Evolutionary conservation across 2,329 filamentous ascomycete genomes (phyloP), one percentile per base, ranked within the genome.

Genomic region (Nannizzia gypsea): DNA sequence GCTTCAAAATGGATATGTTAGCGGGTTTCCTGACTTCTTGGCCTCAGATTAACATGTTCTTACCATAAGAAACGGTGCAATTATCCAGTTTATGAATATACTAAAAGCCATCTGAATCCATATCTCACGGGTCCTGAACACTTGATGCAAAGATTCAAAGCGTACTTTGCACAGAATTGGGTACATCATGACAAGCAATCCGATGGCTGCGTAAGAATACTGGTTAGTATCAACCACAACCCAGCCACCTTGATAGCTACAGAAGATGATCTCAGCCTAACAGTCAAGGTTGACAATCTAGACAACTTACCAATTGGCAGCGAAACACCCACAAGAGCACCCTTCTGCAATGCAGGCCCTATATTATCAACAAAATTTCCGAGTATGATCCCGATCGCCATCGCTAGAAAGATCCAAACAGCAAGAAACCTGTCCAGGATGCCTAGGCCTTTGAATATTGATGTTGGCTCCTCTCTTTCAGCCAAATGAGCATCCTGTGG

Each of bases 101-200:
- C 87, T 90, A 66, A 95, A 88, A 0, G 70, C 76, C n/a, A 95
- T 82, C 70, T 95, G 89, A 57, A 83, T 82, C 89, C 88, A 95
- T 1, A 95, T 76, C 0, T 77, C 76, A 2, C 78, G 77, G 2
- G 83, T 77, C 1, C 74, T 71, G 61, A 93, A 80, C 3, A 89
- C 76, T 2, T 81, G 74, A 70, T 90, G 88, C 8, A 95, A 74
- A 0, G 82, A 81, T 70, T 95, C 89, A 72, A 84, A 93, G 44
- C 83, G 83, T 4, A 95, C 87, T 71, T 93, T 93, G 79, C 89
- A 95, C 0, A 95, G 77, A 62, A 95, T 95, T 0, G 90, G 90
- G 68, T 93, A 95, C 89, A 95, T 95, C 89, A 95, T 95, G 46
- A 95, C 84, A 1, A 95, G 78, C 0, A 95, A 75, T 0, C 90